Base-by-base conservation (phyloP, 805 yeast genomes). In the Kodamaea leandrae region DNA sequence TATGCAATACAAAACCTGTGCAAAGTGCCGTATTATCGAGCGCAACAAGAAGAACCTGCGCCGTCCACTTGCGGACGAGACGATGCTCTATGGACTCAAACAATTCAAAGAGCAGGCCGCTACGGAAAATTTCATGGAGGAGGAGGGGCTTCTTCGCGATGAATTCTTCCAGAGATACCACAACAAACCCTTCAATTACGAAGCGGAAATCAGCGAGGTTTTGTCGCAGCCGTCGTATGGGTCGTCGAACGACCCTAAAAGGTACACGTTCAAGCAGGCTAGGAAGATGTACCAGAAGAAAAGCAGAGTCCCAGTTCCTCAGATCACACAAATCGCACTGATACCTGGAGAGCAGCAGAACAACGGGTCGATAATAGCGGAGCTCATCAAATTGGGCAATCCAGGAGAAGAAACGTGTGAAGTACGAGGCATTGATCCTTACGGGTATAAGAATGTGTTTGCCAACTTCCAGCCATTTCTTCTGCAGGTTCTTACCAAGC, bases 21-120 rank as follows among this genome's bases (percentile, higher is more conserved):
- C 76, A 52, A 75, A 77, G 46, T 76, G 82, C 52, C 67, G 82
- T 43, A 72, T 75, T 54, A 72, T 76, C 35, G 82, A 76, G 54
- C 60, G 82, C 45, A 53, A 57, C 37, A 52, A 65, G 54, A 69
- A 69, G 58, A 66, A 67, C 53, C 63, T 60, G 58, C 57, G 72
- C 26, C 66, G 68, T 49, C 74, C 74, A 4, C 59, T 68, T 55
- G 72, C 73, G 4, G 74, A 68, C 49, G 74, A 68, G 39, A 67
- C 74, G 37, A 68, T 68, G 68, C 56, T 66, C 20, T 68, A 68
- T 44, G 74, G 74, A 1, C 60, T 68, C 61, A 66, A 66, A 47
- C 74, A 68, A 50, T 66, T 68, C 47, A 66, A 65, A 42, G 69
- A 64, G 46, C 72, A 67, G 48, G 30, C 43, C 23, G 43, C 48